Base-by-base conservation (phyloP, 495 filamentous ascomycete species). In the Cercophora sp. region DNA sequence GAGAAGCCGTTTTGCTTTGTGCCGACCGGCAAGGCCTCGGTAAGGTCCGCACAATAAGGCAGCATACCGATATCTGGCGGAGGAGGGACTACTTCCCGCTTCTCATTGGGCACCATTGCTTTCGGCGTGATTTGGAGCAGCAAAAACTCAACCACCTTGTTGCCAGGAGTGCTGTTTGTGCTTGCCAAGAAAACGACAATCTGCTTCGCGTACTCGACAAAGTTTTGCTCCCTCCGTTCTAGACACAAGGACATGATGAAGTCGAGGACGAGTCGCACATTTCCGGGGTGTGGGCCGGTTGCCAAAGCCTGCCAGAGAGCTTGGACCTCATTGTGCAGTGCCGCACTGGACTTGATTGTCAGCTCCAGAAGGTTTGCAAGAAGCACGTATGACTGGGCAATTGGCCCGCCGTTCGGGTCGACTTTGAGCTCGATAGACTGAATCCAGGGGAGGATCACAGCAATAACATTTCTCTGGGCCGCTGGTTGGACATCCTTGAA, bases 271-370 rank as follows among this genome's bases (percentile, higher is more conserved):
- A 97, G 78, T 55, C 93, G 86, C 23, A 97, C 93, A 63, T 98
- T 98, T n/a, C 91, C 93, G 4, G 82, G 86, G 70, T 96, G 85
- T 0, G 90, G 91, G 2, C 92, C 94, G 4, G 91, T 96, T 0
- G 91, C 93, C 15, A 98, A 74, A 3, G 93, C 93, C 72, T 96
- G 90, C 93, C 93, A 98, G 27, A 98, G 79, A 9, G 93, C 93
- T 67, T 96, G 91, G 3, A 97, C 92, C 69, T 98, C 94, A 52
- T 96, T 96, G 58, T 96, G 92, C 27, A 98, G 70, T 4, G 84
- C 84, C 32, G 82, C 87, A 64, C 91, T 88, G 39, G 88, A 91
- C 48, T 89, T 88, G 59, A 96, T 92, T 1, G 93, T 98, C 45
- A 97, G 94, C 67, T 98, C 91, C 41, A 96, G 89, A 1, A 98